Conservation (phyloP, 306 rosid genomes). For the Cucurbita ficifolia region DNA sequence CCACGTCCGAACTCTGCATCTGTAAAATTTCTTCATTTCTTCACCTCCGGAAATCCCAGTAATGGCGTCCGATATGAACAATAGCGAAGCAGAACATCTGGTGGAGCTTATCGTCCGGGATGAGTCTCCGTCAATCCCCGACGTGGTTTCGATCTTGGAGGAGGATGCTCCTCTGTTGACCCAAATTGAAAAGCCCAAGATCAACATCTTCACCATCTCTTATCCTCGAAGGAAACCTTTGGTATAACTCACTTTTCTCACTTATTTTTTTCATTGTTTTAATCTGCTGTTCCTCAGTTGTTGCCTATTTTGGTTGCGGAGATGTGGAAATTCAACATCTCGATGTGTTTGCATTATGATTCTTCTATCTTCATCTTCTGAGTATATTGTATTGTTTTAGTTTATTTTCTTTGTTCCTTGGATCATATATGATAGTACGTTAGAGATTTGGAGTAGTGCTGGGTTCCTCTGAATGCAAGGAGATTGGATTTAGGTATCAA, state of each 20-base stretch:
- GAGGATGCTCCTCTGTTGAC: constrained; percentile 46
- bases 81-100: constrained; percentile 21
- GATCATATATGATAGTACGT: background rate
- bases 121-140: constrained; percentile 11
- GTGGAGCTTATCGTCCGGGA: constrained; percentile 39
- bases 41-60: background rate
- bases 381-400: background rate
- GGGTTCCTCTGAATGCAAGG: background rate
- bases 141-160: constrained; percentile 13
- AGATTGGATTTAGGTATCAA: background rate
- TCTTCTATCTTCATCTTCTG: background rate
- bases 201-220: constrained; percentile 64
- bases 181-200: constrained; percentile 42
- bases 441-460: constrained; percentile 1
- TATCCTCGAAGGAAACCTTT: constrained; percentile 46
- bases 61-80: constrained; percentile 29
- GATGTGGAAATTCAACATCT: background rate
- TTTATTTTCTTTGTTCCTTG: background rate
- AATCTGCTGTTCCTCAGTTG: background rate
- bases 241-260: constrained; percentile 14
- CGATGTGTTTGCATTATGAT: background rate
- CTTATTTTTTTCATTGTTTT: background rate
- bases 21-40: background rate
- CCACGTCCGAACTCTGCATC: background rate
- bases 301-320: background rate